Base-by-base conservation (phyloP, 768 basidiomycete genomes). In the Brasilioporus rufonigricans region DNA sequence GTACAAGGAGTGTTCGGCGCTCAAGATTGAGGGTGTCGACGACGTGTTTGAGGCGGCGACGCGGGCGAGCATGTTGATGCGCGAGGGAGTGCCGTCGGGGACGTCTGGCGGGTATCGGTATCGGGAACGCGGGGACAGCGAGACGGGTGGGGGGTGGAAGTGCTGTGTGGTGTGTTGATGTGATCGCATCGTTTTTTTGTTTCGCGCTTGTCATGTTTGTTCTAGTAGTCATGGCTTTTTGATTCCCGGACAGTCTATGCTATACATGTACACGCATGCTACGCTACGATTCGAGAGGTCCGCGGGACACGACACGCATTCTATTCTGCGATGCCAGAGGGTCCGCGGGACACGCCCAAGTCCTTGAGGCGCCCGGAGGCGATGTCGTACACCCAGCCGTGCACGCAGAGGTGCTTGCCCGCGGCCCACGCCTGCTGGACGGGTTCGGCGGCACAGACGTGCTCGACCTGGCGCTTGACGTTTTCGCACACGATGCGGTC, bases 41-140 rank as follows among this genome's bases (percentile, higher is more conserved):
- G 92, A 97, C 62, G 92, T 98, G 43, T 99, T 98, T 62, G 97
- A 99, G 75, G 89, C 91, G 0, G 97, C 97, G 31, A 98, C 97
- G 12, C 79, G 97, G 41, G 94, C 93, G 43, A 94, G 93, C 67
- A 97, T 98, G 91, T 74, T 98, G 53, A 94, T 96, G 81, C 80
- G 94, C 21, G 93, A 95, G 54, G 89, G 89, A 3, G 87, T 84
- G 24, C 81, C 83, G 9, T 63, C 71, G 73, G 78, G 65, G 66
- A 74, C 77, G 64, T 81, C 82, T 61, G 82, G 82, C 41, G 78
- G 80, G 16, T 77, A 77, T 61, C 69, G 64, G 56, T 57, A 72
- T 78, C 80, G 55, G 71, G 74, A 77, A 72, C 67, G 84, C 77
- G 45, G 12, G 78, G 14, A 13, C 1, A 13, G 48, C 19, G 49